These are phyloP conservation scores for Pichia paraexigua DNA, from an alignment of 805 yeast genomes.

Conservation along the genomic window DNA sequence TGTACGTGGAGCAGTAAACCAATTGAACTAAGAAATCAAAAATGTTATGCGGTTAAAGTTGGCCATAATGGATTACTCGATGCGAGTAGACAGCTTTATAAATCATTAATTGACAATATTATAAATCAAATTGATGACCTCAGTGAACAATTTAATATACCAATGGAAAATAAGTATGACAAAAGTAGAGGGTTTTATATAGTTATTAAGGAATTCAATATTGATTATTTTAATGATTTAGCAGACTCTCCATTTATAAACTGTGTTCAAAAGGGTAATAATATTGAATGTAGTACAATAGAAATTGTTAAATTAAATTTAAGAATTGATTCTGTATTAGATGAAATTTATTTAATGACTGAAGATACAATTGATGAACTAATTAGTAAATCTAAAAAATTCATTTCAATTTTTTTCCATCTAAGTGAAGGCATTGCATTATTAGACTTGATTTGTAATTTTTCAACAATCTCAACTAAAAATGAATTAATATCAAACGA, in stretches of 20 bases:
- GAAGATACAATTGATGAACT: constrained; percentile 32
- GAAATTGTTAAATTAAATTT: constrained; percentile 34
- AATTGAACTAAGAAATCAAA: constrained; percentile 36
- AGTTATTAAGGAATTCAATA: constrained; percentile 18
- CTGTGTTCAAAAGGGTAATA: constrained; percentile 19
- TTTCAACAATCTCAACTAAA: constrained; percentile 22
- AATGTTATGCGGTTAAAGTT: constrained; percentile 36
- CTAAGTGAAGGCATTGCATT: constrained; percentile 36
- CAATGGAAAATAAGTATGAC: constrained; percentile 30
- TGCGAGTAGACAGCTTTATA: constrained; percentile 36
- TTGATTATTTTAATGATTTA: background rate
- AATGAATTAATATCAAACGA: constrained; percentile 25
- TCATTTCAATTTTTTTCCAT: constrained; percentile 33
- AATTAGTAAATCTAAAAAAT: constrained; percentile 19
- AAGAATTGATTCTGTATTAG: constrained; percentile 31
- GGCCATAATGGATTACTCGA: constrained; percentile 40
- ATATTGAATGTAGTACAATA: constrained; percentile 34
- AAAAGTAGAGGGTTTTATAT: constrained; percentile 32
- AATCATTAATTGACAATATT: constrained; percentile 31
- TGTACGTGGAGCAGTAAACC: constrained; percentile 34
- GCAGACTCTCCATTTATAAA: constrained; percentile 27
- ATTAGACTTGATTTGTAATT: constrained; percentile 30
- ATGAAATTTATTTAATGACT: constrained; percentile 36
- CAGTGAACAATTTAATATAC: constrained; percentile 18
- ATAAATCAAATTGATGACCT: constrained; percentile 21